Percentiles rank a stretch among this genome's conserved stretches.
Evolutionary conservation across 441 rosid genomes (phyloP).

Genomic region (Jatropha multifida): DNA sequence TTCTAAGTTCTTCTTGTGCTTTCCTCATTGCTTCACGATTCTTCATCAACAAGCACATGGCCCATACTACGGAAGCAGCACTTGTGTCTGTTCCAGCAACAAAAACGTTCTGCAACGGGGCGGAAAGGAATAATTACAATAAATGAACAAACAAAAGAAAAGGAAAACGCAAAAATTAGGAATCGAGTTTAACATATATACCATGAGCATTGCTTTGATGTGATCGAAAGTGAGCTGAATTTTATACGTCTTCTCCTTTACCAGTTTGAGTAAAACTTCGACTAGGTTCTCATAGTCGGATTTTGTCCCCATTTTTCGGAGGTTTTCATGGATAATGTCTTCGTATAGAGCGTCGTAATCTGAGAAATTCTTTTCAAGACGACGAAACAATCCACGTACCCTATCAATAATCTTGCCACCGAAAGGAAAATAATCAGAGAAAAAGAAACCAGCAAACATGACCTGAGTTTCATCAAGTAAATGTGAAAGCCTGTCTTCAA

Average conservation of each 20-base stretch:
- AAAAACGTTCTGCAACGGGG: slow-evolving; percentile 25
- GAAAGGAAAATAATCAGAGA: slow-evolving; percentile 25
- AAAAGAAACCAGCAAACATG: slow-evolving; percentile 12
- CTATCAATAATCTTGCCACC: slow-evolving; percentile 19
- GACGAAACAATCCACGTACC: slow-evolving; percentile 11
- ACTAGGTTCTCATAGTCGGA: slow-evolving; percentile 19
- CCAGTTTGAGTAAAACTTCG: slow-evolving; percentile 21
- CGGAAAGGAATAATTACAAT: neutral
- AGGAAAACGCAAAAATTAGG: no score
- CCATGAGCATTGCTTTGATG: slow-evolving; percentile 34
- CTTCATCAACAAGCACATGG: slow-evolving; percentile 32
- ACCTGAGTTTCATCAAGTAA: slow-evolving; percentile 19
- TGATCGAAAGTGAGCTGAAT: slow-evolving; percentile 21
- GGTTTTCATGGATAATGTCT: slow-evolving; percentile 22
- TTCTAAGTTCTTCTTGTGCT: slow-evolving; percentile 32
- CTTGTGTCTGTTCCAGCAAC: slow-evolving; percentile 40
- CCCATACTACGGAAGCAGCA: slow-evolving; percentile 31
- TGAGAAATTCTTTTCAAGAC: slow-evolving; percentile 13
- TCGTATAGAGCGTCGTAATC: slow-evolving; percentile 24
- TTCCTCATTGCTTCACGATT: slow-evolving; percentile 13
- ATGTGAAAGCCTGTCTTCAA: slow-evolving; percentile 37
- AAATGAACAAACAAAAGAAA: no score
- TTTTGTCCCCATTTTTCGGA: neutral
- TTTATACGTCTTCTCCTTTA: slow-evolving; percentile 6
- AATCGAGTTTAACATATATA: neutral